Conservation (phyloP, 306 rosid species). For the Bauhinia variegata region DNA sequence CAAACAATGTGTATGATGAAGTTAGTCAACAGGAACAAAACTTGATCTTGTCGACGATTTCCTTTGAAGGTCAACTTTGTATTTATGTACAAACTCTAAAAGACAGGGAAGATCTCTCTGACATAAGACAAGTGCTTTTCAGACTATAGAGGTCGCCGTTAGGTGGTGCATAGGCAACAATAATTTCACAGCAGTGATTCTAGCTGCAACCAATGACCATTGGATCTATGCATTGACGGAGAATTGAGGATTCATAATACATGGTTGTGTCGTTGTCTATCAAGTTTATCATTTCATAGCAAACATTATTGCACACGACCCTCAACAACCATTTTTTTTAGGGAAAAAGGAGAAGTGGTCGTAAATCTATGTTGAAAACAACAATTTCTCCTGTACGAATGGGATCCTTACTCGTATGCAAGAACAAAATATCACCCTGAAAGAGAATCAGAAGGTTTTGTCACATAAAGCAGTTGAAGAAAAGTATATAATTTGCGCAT, state of each 20-base stretch:
- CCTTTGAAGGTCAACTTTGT: neutral
- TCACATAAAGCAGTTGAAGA: slow-evolving; percentile 12
- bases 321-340: neutral
- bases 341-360: slow-evolving; percentile 15
- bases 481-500: no score
- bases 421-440: slow-evolving; percentile 77
- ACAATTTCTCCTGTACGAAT: slow-evolving; percentile 75
- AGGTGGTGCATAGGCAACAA: neutral
- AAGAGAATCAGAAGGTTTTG: slow-evolving; percentile 13
- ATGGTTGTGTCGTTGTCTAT: no score
- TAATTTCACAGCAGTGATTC: neutral
- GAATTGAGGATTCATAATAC: no score
- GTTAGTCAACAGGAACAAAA: neutral
- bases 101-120: neutral
- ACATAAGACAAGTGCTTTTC: neutral
- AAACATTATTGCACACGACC: neutral
- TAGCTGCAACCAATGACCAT: neutral
- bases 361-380: slow-evolving; percentile 67
- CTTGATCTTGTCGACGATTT: no score
- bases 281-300: neutral
- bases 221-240: neutral
- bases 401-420: slow-evolving; percentile 64
- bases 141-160: neutral
- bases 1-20: slow-evolving; percentile 5
- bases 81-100: neutral